Conservation (phyloP, 352 stramenopile species). For the Phytophthora litchii region DNA sequence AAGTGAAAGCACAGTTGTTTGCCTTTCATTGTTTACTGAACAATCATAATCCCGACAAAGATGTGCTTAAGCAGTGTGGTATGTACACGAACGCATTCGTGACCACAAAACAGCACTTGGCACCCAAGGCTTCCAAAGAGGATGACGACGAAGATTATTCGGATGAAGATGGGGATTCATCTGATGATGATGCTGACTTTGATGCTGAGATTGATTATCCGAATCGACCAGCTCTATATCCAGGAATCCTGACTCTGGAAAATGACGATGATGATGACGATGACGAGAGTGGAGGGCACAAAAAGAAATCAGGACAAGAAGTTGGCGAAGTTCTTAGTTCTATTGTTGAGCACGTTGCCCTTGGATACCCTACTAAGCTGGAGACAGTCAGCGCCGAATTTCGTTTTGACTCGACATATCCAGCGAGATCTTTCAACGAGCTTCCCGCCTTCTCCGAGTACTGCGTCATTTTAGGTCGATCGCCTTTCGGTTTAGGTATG, state of each 20-base stretch:
- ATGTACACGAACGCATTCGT: constrained; percentile 83
- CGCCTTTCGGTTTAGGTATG: constrained; percentile 81
- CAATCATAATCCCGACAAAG: constrained; percentile 85
- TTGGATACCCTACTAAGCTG: constrained; percentile 72
- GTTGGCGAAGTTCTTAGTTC: constrained; percentile 78
- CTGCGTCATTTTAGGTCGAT: constrained; percentile 66
- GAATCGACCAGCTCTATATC: constrained; percentile 53
- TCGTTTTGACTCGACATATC: constrained; percentile 60
- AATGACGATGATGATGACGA: constrained; percentile 53
- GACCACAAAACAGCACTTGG: constrained; percentile 71
- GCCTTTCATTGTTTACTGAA: constrained; percentile 89
- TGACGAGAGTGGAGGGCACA: constrained; percentile 36
- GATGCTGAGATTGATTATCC: constrained; percentile 54
- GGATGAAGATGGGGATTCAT: constrained; percentile 69
- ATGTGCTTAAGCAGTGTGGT: constrained; percentile 89
- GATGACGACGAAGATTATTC: constrained; percentile 81
- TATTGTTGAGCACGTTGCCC: constrained; percentile 80
- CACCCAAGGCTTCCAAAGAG: constrained; percentile 51
- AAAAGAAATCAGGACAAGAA: constrained; percentile 73
- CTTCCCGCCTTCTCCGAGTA: constrained; percentile 77
- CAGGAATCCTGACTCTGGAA: constrained; percentile 58
- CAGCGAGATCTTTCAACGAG: constrained; percentile 51
- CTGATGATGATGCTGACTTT: constrained; percentile 77
- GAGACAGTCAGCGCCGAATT: constrained; percentile 46
- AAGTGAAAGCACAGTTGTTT: constrained; percentile 89